Evolutionary conservation across 495 filamentous ascomycete species (phyloP).

Genomic region (Tuber borchii): DNA sequence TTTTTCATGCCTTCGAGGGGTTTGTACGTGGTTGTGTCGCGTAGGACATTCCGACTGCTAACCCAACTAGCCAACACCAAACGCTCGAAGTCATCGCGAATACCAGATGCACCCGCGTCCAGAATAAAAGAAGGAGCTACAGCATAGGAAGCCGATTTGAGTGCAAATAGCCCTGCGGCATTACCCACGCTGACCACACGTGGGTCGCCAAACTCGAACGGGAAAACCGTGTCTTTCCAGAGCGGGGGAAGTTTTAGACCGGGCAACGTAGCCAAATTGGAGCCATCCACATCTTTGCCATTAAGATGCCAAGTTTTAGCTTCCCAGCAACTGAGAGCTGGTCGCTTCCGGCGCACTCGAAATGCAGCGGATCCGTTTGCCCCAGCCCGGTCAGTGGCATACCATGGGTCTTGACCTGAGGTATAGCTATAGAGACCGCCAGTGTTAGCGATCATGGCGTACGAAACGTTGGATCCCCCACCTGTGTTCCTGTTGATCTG

Average conservation of each 20-base stretch:
- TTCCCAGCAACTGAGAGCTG: not conserved
- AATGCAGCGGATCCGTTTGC: not conserved
- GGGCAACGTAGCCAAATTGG: not conserved
- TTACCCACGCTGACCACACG: not conserved
- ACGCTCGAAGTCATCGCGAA: not conserved
- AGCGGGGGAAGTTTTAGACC: not conserved
- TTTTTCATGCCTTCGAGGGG: not conserved
- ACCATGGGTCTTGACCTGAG: not conserved
- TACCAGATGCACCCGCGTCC: not conserved
- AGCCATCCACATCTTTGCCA: not conserved
- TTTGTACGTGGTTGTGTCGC: not conserved
- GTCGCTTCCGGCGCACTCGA: not conserved
- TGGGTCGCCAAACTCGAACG: not conserved
- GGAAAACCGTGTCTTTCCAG: not conserved
- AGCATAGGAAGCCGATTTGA: not conserved
- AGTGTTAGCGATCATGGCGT: not conserved
- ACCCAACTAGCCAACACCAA: not conserved
- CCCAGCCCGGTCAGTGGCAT: not conserved
- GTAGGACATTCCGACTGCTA: not conserved
- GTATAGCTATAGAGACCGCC: not conserved
- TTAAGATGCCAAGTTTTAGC: not conserved
- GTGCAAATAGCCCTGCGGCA: not conserved
- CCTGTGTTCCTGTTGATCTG: accelerated
- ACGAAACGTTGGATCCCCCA: not conserved
- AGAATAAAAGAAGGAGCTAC: not conserved